phyloP scores from a whole-genome alignment of 1,284 basidiomycete species.

The Microbotryum saponariae region DNA sequence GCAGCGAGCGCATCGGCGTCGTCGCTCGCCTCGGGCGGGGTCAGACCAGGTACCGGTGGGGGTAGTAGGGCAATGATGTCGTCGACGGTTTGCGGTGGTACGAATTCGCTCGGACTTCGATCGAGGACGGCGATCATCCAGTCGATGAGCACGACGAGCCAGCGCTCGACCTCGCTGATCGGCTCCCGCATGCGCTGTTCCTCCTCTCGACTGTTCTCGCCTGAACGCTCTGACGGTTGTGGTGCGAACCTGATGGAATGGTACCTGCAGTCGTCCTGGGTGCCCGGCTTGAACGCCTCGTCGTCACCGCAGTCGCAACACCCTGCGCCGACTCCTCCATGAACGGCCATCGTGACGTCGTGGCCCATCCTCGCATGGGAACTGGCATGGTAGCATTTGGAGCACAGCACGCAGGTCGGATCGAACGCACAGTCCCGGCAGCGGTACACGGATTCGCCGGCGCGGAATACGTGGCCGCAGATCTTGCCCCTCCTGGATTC shows the following conservation, averaged over 20 bases:
- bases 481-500: constrained; percentile 15
- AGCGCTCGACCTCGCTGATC: constrained; percentile 11
- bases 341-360: constrained; percentile 84
- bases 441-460: constrained; percentile 38
- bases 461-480: constrained; percentile 37
- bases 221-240: constrained; percentile 13
- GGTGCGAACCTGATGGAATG: constrained; percentile 10
- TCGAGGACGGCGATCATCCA: constrained; percentile 29
- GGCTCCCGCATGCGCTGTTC: constrained; percentile 13
- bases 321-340: constrained; percentile 58
- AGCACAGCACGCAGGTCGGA: constrained; percentile 78
- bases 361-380: constrained; percentile 61
- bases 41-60: not conserved
- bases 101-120: constrained; percentile 8
- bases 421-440: constrained; percentile 74
- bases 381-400: constrained; percentile 75
- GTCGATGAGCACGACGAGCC: constrained; percentile 17
- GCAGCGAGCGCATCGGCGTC: too few species aligned
- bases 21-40: not conserved
- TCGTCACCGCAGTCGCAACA: constrained; percentile 88
- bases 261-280: constrained; percentile 25
- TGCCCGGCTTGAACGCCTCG: constrained; percentile 59
- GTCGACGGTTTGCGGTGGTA: constrained; percentile 4
- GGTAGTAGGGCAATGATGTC: constrained; percentile 11
- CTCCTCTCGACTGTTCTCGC: constrained; percentile 2